Percentiles rank a stretch among this genome's conserved stretches.
Evolutionary conservation across 1,284 basidiomycete species (phyloP).

Genomic region (Vanrija humicola): DNA sequence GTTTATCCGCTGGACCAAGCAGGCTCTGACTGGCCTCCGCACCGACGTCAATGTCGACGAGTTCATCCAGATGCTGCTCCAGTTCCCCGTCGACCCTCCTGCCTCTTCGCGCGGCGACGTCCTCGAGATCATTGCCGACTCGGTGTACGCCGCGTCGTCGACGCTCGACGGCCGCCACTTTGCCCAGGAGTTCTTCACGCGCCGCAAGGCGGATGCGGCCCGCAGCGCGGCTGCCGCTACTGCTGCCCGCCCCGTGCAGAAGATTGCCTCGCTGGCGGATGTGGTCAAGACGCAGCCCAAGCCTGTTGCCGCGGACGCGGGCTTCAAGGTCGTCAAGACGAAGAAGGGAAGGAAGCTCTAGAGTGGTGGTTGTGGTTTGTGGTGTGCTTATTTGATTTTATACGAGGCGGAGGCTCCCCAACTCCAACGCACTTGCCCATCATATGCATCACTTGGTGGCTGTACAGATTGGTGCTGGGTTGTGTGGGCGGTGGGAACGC

Average conservation of each 20-base stretch:
- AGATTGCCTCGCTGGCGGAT: conserved; percentile 35
- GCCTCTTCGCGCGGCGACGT: conserved; percentile 55
- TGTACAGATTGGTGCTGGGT: too few species aligned
- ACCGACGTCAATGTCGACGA: conserved; percentile 63
- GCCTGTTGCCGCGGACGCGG: conserved; percentile 67
- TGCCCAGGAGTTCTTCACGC: conserved; percentile 81
- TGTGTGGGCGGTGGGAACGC: too few species aligned
- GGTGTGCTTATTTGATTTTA: too few species aligned
- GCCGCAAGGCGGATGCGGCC: conserved; percentile 71
- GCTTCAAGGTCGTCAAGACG: conserved; percentile 87
- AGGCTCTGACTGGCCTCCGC: conserved; percentile 68
- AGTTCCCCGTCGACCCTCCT: conserved; percentile 85
- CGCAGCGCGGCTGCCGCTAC: conserved; percentile 12
- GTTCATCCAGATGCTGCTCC: conserved; percentile 83
- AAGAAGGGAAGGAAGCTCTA: conserved; percentile 62
- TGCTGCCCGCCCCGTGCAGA: conserved; percentile 5
- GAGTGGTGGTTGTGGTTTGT: too few species aligned
- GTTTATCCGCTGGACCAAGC: conserved; percentile 87
- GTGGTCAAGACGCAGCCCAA: conserved; percentile 86
- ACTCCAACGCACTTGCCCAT: too few species aligned
- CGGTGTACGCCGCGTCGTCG: conserved; percentile 87
- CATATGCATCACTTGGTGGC: too few species aligned
- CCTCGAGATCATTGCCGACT: conserved; percentile 82
- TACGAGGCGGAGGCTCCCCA: background rate
- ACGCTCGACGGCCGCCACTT: conserved; percentile 94